Evolutionary conservation across 202 grass and related monocot species (phyloP).

Genomic region (Carex sylvatica): DNA sequence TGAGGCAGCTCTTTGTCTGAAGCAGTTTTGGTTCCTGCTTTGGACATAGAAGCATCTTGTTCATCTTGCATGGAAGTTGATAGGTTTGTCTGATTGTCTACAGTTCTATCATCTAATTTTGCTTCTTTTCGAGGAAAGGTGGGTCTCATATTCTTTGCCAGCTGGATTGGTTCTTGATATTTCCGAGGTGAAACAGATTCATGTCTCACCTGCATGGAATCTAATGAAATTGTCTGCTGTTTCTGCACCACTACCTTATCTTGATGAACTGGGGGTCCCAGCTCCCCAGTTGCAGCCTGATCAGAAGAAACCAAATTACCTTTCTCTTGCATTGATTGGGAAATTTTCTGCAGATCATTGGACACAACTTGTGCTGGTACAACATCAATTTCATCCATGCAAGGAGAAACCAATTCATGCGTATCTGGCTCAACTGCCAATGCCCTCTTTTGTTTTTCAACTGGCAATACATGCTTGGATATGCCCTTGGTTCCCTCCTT

Average conservation of each 20-base stretch:
- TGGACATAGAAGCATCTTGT: not conserved
- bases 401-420: not conserved
- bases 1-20: not conserved
- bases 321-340: conserved; percentile 15
- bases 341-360: not conserved
- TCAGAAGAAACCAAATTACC: not conserved
- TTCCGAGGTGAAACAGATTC: conserved; percentile 14
- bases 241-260: conserved; percentile 15
- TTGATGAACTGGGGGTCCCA: conserved; percentile 14
- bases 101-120: conserved; percentile 13
- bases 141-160: not conserved
- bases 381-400: not conserved
- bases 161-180: not conserved
- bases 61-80: not conserved
- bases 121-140: not conserved
- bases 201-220: not conserved
- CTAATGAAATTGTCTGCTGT: not conserved
- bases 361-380: not conserved
- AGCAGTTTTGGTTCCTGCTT: not conserved
- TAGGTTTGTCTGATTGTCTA: not conserved
- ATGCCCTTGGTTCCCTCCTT: not conserved
- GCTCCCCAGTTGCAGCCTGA: not conserved
- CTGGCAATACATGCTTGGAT: not conserved
- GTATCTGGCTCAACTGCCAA: not conserved
- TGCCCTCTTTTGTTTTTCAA: conserved; percentile 9